Evolutionary conservation across 1,284 basidiomycete genomes (phyloP).

Genomic region (Laetiporus sulphureus): DNA sequence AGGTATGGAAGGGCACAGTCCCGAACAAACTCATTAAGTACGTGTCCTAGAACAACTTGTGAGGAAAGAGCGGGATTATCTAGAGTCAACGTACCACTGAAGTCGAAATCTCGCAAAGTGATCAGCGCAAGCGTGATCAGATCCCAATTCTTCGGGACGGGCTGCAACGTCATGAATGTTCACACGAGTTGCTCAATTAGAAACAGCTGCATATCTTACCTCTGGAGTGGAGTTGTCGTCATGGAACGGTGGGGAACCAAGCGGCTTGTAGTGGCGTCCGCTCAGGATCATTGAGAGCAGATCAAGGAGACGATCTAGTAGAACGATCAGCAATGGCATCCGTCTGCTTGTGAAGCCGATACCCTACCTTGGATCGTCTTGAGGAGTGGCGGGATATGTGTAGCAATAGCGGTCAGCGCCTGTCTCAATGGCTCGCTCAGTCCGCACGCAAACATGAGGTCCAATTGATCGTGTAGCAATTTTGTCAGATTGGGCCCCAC

Average conservation of each 20-base stretch:
- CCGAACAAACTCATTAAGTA: constrained; percentile 95
- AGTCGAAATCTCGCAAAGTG: constrained; percentile 92
- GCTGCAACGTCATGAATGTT: constrained; percentile 23
- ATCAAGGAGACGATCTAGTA: constrained; percentile 81
- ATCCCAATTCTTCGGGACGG: constrained; percentile 60
- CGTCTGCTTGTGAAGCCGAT: background rate
- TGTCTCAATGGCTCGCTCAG: constrained; percentile 86
- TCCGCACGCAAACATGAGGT: constrained; percentile 95
- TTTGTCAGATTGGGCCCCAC: constrained; percentile 96
- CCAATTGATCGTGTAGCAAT: constrained; percentile 92
- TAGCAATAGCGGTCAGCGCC: constrained; percentile 83
- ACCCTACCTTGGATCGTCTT: constrained; percentile 84
- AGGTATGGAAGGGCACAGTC: constrained; percentile 90
- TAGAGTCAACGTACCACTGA: constrained; percentile 57
- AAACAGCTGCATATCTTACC: too few species aligned
- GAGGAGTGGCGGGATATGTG: constrained; percentile 86
- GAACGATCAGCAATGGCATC: too few species aligned
- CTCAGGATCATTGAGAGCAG: constrained; percentile 75
- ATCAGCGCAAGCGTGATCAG: constrained; percentile 81
- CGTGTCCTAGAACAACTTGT: constrained; percentile 56
- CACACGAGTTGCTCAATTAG: background rate
- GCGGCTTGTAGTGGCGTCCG: constrained; percentile 79
- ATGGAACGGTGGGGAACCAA: constrained; percentile 69
- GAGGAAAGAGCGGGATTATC: background rate
- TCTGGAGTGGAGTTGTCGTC: constrained; percentile 42